phyloP scores from a whole-genome alignment of 164 flowering plant species.

The Amborella trichopoda region DNA sequence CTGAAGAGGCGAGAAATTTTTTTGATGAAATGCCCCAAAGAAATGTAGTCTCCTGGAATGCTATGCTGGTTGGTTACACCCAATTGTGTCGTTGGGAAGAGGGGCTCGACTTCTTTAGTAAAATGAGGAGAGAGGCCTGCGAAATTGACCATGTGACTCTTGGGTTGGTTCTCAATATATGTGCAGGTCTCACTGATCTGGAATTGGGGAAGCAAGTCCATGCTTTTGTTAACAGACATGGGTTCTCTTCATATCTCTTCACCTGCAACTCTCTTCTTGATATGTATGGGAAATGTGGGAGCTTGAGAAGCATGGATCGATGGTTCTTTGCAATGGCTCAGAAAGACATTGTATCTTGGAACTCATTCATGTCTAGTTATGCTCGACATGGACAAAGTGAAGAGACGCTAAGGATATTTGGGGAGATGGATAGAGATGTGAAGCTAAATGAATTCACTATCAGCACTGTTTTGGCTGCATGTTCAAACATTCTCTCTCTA shows the following conservation, averaged over 20 bases:
- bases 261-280: conserved; percentile 45
- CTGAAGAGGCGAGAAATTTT: conserved; percentile 33
- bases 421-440: conserved; percentile 39
- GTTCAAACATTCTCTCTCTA: conserved; percentile 44
- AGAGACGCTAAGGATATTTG: conserved; percentile 28
- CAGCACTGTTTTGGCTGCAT: conserved; percentile 39
- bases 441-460: conserved; percentile 35
- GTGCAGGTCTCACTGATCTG: conserved; percentile 36
- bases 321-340: conserved; percentile 33
- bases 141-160: conserved; percentile 31
- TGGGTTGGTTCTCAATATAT: conserved; percentile 27
- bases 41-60: conserved; percentile 59
- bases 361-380: conserved; percentile 30
- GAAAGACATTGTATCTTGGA: conserved; percentile 38
- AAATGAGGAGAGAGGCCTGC: conserved; percentile 15
- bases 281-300: conserved; percentile 62
- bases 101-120: conserved; percentile 30
- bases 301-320: conserved; percentile 19
- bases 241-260: conserved; percentile 14
- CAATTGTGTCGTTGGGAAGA: conserved; percentile 31
- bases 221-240: conserved; percentile 41
- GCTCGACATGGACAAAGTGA: conserved; percentile 39
- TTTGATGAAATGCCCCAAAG: conserved; percentile 56
- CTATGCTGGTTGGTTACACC: conserved; percentile 49
- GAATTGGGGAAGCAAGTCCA: conserved; percentile 48